Percentiles rank a stretch among this genome's conserved stretches.
Evolutionary conservation across 1,139 yeast genomes (phyloP).

Genomic region (Debaryomyces udenii): DNA sequence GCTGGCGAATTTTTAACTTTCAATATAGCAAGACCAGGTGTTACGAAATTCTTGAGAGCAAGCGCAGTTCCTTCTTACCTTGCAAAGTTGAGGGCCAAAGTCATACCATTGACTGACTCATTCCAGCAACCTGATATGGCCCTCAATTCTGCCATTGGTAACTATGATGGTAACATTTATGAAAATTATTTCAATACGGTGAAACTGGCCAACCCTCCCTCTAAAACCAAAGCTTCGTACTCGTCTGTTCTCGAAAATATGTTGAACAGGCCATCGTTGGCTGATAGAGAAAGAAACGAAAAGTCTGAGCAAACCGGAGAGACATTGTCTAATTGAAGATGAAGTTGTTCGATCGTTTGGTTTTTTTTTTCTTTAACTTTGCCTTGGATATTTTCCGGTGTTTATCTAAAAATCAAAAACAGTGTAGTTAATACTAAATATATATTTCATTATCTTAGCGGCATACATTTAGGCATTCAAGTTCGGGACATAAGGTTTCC

Average conservation of each 20-base stretch:
- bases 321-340: no score
- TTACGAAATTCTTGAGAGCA: slow-evolving; percentile 49
- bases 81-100: slow-evolving; percentile 45
- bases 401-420: no score
- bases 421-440: no score
- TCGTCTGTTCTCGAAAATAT: slow-evolving; percentile 34
- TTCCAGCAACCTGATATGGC: slow-evolving; percentile 50
- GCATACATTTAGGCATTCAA: no score
- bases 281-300: slow-evolving; percentile 39
- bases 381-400: no score
- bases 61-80: slow-evolving; percentile 36
- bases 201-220: slow-evolving; percentile 41
- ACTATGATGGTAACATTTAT: slow-evolving; percentile 49
- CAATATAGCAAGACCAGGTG: slow-evolving; percentile 48
- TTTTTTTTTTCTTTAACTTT: no score
- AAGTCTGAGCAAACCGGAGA: no score
- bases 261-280: slow-evolving; percentile 43
- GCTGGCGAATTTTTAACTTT: slow-evolving; percentile 76
- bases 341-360: not conserved
- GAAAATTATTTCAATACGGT: slow-evolving; percentile 48
- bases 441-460: no score
- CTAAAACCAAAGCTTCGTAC: slow-evolving; percentile 43
- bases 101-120: slow-evolving; percentile 49
- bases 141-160: slow-evolving; percentile 47
- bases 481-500: no score